These are phyloP conservation scores for Zarea fungicola DNA, from an alignment of 2,329 filamentous ascomycete genomes.

Conservation along the genomic window DNA sequence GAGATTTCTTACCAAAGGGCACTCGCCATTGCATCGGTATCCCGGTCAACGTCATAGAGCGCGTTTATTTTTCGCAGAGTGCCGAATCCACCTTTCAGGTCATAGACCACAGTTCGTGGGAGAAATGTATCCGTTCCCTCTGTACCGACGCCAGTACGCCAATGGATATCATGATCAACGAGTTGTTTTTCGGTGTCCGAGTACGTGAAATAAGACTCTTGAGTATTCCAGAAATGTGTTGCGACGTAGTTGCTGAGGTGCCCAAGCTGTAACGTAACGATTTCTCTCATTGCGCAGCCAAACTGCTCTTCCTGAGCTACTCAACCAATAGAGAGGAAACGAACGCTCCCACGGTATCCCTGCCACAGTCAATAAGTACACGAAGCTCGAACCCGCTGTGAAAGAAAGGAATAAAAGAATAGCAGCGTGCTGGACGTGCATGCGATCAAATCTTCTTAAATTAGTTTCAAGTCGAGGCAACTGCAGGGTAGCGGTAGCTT, in stretches of 20 bases:
- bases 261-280: slow-evolving; percentile 89
- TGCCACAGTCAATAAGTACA: too few relatives aligned
- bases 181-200: slow-evolving; percentile 36
- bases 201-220: slow-evolving; percentile 99
- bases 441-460: too few relatives aligned
- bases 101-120: slow-evolving; percentile 87
- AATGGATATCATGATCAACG: slow-evolving; percentile 64
- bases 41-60: slow-evolving; percentile 61
- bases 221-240: slow-evolving; percentile 93
- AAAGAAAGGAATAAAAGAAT: neutral
- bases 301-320: too few relatives aligned
- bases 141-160: slow-evolving; percentile 73
- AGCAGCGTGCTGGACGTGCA: too few relatives aligned
- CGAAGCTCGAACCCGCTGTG: too few relatives aligned
- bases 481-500: slow-evolving; percentile 5
- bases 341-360: too few relatives aligned
- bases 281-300: slow-evolving; percentile 70
- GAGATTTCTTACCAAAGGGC: slow-evolving; percentile 29
- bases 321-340: neutral
- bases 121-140: slow-evolving; percentile 90
- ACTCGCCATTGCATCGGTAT: slow-evolving; percentile 23
- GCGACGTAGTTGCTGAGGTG: slow-evolving; percentile 89
- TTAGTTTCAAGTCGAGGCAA: neutral
- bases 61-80: slow-evolving; percentile 82
- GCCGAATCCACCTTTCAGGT: slow-evolving; percentile 90